Percentiles rank a stretch among this genome's conserved stretches.
Evolutionary conservation across 495 filamentous ascomycete genomes (phyloP).

Genomic region (Pyrenula aspistea): DNA sequence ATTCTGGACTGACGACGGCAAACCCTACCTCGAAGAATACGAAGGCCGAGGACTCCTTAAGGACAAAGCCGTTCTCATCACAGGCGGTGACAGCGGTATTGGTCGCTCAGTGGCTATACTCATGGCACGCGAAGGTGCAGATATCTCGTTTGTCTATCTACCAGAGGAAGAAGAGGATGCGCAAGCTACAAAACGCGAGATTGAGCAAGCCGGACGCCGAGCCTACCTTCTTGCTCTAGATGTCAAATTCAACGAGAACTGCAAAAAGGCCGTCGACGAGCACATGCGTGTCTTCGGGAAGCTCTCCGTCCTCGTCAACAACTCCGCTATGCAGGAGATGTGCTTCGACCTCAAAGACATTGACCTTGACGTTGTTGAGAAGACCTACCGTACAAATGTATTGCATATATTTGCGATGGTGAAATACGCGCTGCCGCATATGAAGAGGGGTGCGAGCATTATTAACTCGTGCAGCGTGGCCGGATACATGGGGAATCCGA

Average conservation of each 20-base stretch:
- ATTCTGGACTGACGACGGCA: conserved; percentile 5
- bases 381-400: conserved; percentile 46
- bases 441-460: conserved; percentile 41
- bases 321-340: conserved; percentile 44
- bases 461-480: conserved; percentile 48
- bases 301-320: conserved; percentile 50
- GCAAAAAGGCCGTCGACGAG: conserved; percentile 33
- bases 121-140: conserved; percentile 43
- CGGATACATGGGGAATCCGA: conserved; percentile 37
- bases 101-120: conserved; percentile 42
- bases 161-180: conserved; percentile 42
- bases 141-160: conserved; percentile 42
- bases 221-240: conserved; percentile 35
- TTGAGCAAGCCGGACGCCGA: conserved; percentile 33
- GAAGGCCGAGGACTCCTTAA: conserved; percentile 33
- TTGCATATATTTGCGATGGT: conserved; percentile 50
- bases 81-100: conserved; percentile 44
- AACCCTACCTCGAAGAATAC: conserved; percentile 26
- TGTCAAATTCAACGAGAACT: conserved; percentile 32
- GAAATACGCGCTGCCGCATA: conserved; percentile 45
- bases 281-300: conserved; percentile 37
- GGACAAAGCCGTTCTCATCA: conserved; percentile 40
- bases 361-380: conserved; percentile 35
- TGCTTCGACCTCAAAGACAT: conserved; percentile 39
- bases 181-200: conserved; percentile 31